These are phyloP conservation scores for Stemphylium vesicarium DNA, from an alignment of 2,329 filamentous ascomycete species.

Conservation along the genomic window DNA sequence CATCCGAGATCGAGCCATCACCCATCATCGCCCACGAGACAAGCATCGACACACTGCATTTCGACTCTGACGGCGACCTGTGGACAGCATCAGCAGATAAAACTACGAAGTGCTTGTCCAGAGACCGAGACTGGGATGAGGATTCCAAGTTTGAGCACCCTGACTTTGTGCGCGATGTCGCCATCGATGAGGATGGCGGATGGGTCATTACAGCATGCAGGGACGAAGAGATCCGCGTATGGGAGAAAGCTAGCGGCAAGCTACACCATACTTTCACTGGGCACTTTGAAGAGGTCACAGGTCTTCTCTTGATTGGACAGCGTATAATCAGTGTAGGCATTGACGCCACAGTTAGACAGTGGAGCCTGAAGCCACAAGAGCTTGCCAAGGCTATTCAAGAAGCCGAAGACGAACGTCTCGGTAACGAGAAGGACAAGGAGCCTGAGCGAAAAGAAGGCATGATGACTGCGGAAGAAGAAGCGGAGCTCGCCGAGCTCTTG, in stretches of 20 bases:
- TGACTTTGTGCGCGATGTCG: constrained; percentile 86
- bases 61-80: constrained; percentile 75
- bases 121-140: constrained; percentile 70
- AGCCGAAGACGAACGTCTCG: constrained; percentile 57
- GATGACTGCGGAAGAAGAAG: constrained; percentile 89
- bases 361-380: constrained; percentile 72
- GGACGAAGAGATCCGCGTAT: constrained; percentile 90
- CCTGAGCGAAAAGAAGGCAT: constrained; percentile 58
- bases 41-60: constrained; percentile 80
- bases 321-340: constrained; percentile 82
- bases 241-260: constrained; percentile 76
- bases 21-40: constrained; percentile 84
- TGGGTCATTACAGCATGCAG: constrained; percentile 88
- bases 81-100: constrained; percentile 96
- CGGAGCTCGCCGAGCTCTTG: constrained; percentile 90
- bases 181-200: constrained; percentile 69
- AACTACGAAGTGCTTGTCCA: constrained; percentile 78
- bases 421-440: constrained; percentile 52
- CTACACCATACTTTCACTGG: constrained; percentile 77
- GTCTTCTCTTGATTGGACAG: constrained; percentile 68
- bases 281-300: constrained; percentile 93
- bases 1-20: constrained; percentile 49
- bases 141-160: constrained; percentile 80
- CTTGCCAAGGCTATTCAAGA: constrained; percentile 62
- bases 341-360: constrained; percentile 85